Conservation (phyloP, 768 basidiomycete species). For the Leucocoprinus leucothites region DNA sequence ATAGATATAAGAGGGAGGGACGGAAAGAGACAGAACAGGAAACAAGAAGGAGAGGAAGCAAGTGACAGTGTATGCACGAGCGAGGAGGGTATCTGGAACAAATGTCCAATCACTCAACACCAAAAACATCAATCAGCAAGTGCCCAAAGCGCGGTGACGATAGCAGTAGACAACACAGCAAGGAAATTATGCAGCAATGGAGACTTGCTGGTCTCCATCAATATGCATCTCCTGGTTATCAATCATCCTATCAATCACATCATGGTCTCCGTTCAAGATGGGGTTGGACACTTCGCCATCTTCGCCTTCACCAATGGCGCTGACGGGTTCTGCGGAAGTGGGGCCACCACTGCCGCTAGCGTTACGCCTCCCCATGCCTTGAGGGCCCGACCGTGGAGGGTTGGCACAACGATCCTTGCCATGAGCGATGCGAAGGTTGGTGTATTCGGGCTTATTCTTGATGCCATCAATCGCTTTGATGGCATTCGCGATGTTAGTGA, state of each 20-base stretch:
- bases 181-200: constrained; percentile 15
- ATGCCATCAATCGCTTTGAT: constrained; percentile 98
- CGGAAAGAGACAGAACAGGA: constrained; percentile 18
- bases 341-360: constrained; percentile 31
- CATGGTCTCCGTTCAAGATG: constrained; percentile 25
- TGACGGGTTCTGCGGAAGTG: constrained; percentile 30
- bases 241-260: constrained; percentile 10
- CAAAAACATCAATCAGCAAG: constrained; percentile 13
- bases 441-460: constrained; percentile 90
- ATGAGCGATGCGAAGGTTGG: constrained; percentile 85
- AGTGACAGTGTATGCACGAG: constrained; percentile 20
- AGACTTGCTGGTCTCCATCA: constrained; percentile 32
- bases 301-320: constrained; percentile 34
- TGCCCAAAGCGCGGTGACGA: constrained; percentile 9
- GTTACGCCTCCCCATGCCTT: constrained; percentile 56
- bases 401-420: constrained; percentile 97
- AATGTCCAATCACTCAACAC: constrained; percentile 13
- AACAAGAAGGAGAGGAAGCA: constrained; percentile 14
- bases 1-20: constrained; percentile 16
- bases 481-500: constrained; percentile 91
- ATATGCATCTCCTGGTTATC: constrained; percentile 42
- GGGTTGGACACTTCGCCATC: constrained; percentile 28
- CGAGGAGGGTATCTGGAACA: constrained; percentile 31
- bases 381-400: constrained; percentile 80
- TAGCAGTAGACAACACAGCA: constrained; percentile 10